Percentiles rank a stretch among this genome's conserved stretches.
These are phyloP conservation scores for Xylaria hypoxylon DNA, from an alignment of 2,329 filamentous ascomycete genomes.

Conservation along the genomic window DNA sequence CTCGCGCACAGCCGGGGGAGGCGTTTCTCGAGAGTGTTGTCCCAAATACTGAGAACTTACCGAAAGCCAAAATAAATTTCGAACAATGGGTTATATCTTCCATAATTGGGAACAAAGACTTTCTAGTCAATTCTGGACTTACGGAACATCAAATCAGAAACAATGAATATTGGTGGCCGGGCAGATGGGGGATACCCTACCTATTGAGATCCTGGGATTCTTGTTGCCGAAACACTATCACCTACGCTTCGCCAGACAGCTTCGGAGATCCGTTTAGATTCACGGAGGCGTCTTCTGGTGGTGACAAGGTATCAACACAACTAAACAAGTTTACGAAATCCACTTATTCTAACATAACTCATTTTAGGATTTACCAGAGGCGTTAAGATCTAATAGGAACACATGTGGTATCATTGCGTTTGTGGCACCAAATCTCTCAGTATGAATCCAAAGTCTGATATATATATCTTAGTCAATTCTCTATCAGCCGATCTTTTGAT, in stretches of 20 bases:
- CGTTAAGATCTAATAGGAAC: background rate
- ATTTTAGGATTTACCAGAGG: background rate
- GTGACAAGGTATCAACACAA: background rate
- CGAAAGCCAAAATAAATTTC: background rate
- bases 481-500: background rate
- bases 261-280: background rate
- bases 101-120: background rate
- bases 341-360: background rate
- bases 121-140: background rate
- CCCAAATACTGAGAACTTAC: background rate
- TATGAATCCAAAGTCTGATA: background rate
- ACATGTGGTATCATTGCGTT: constrained; percentile 9
- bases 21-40: background rate
- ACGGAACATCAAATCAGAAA: background rate
- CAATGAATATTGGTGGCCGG: background rate
- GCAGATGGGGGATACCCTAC: background rate
- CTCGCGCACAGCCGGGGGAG: background rate
- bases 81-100: background rate
- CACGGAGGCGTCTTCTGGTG: background rate
- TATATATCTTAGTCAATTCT: constrained; percentile 6
- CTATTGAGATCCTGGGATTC: too few species aligned
- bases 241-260: background rate
- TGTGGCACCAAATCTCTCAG: background rate
- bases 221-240: background rate
- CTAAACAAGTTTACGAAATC: background rate